Conservation (phyloP, 768 basidiomycete genomes). For the Omphalotus guepiniiformis region DNA sequence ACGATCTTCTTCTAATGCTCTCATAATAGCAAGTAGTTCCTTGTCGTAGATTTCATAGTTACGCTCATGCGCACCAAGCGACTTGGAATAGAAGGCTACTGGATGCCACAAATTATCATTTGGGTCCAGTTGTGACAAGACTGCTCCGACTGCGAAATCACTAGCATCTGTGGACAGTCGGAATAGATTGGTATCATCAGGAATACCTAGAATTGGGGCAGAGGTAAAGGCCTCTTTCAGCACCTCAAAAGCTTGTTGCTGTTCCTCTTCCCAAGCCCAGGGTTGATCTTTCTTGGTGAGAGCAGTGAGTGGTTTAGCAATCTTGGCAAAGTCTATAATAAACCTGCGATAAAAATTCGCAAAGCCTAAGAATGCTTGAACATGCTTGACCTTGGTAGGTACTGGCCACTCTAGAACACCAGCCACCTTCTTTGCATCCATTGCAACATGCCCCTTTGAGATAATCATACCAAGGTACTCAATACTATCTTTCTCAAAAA, state of each 20-base stretch:
- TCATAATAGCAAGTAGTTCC: slow-evolving; percentile 44
- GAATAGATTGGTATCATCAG: slow-evolving; percentile 11
- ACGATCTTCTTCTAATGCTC: slow-evolving; percentile 16
- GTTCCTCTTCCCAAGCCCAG: slow-evolving; percentile 15
- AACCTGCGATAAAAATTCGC: slow-evolving; percentile 41
- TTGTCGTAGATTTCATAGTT: slow-evolving; percentile 51
- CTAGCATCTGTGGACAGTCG: slow-evolving; percentile 27
- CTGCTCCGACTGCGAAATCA: slow-evolving; percentile 22
- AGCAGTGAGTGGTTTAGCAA: slow-evolving; percentile 24
- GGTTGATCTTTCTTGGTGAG: slow-evolving; percentile 23
- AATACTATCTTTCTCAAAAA: slow-evolving; percentile 8
- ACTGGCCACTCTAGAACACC: slow-evolving; percentile 31
- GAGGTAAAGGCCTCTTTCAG: slow-evolving; percentile 24
- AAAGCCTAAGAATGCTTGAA: slow-evolving; percentile 41
- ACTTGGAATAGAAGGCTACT: slow-evolving; percentile 33
- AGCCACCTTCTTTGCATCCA: slow-evolving; percentile 37
- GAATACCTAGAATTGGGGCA: slow-evolving; percentile 21
- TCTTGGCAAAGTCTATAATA: slow-evolving; percentile 30
- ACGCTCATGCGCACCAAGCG: slow-evolving; percentile 25
- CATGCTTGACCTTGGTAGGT: slow-evolving; percentile 25
- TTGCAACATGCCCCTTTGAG: slow-evolving; percentile 12
- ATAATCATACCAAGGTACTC: slow-evolving; percentile 18
- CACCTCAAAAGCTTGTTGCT: slow-evolving; percentile 21
- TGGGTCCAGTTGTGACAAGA: slow-evolving; percentile 23
- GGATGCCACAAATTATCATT: slow-evolving; percentile 26